Percentiles rank a stretch among this genome's conserved stretches.
phyloP scores from a whole-genome alignment of 2,329 filamentous ascomycete genomes.

The Westerdykella sp. region DNA sequence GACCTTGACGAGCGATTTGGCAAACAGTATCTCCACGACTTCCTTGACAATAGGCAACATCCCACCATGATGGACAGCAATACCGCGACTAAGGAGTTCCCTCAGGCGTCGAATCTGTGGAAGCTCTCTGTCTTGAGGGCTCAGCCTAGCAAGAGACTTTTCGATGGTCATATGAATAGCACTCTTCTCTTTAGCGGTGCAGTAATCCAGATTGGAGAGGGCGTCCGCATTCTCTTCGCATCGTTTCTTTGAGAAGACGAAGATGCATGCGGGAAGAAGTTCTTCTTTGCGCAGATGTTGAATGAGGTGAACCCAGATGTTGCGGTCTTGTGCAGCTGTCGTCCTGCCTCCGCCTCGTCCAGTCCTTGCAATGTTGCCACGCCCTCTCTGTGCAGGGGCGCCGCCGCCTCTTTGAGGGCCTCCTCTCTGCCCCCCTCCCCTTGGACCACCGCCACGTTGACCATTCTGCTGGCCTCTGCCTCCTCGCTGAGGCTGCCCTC shows the following conservation, averaged over 20 bases:
- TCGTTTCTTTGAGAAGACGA: conserved; percentile 96
- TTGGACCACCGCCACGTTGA: conserved; percentile 51
- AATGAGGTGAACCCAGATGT: conserved; percentile 92
- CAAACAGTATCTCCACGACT: conserved; percentile 93
- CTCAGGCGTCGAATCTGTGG: conserved; percentile 86
- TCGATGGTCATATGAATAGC: conserved; percentile 97
- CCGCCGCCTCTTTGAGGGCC: conserved; percentile 51
- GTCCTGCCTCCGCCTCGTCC: conserved; percentile 81
- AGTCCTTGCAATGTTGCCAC: conserved; percentile 82
- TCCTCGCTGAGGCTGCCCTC: conserved; percentile 50
- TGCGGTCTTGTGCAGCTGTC: conserved; percentile 89
- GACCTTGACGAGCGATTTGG: conserved; percentile 90
- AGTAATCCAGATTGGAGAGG: conserved; percentile 90
- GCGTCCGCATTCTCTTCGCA: conserved; percentile 97
- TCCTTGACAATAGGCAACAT: conserved; percentile 95
- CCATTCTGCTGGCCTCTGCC: conserved; percentile 41
- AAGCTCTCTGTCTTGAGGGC: conserved; percentile 80
- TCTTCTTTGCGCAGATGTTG: conserved; percentile 83
- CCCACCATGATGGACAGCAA: conserved; percentile 94
- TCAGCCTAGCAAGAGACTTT: conserved; percentile 84
- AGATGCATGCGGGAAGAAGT: conserved; percentile 88
- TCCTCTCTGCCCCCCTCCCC: conserved; percentile 49
- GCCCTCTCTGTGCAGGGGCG: conserved; percentile 50
- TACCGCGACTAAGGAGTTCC: conserved; percentile 78
- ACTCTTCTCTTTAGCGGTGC: conserved; percentile 88